Conservation (phyloP, 148 eudicot species). For the Dianthus caryophyllus region DNA sequence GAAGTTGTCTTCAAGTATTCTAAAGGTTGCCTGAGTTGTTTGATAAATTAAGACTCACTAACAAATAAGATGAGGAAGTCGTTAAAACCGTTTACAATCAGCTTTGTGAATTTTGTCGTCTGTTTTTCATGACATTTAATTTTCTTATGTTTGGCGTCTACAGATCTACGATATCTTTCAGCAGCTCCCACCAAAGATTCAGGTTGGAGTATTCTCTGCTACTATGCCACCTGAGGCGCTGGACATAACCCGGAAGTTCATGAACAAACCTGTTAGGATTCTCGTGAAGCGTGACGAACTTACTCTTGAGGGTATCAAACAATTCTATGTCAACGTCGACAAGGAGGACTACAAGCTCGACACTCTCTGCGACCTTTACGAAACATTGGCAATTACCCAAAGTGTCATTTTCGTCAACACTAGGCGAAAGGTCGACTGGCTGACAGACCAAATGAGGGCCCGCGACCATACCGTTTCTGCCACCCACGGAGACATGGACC, state of each 20-base stretch:
- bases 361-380: conserved; percentile 67
- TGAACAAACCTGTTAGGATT: conserved; percentile 77
- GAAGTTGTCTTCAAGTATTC: too few relatives aligned
- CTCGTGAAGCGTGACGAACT: conserved; percentile 80
- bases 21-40: too few relatives aligned
- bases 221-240: conserved; percentile 83
- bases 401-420: conserved; percentile 74
- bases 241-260: conserved; percentile 67
- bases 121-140: neutral
- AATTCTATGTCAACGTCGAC: conserved; percentile 64
- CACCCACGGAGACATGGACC: conserved; percentile 82
- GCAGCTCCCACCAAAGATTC: conserved; percentile 60
- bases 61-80: too few relatives aligned
- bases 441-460: conserved; percentile 67
- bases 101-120: neutral
- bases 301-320: conserved; percentile 76
- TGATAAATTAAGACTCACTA: too few relatives aligned
- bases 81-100: too few relatives aligned
- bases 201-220: conserved; percentile 74
- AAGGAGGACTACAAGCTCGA: conserved; percentile 79
- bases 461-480: conserved; percentile 79
- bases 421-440: conserved; percentile 72
- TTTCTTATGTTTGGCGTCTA: neutral
- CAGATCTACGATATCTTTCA: conserved; percentile 70
- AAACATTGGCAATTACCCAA: conserved; percentile 66